phyloP scores from a whole-genome alignment of 2,329 filamentous ascomycete genomes.

The Plectosphaerella cucumerina region DNA sequence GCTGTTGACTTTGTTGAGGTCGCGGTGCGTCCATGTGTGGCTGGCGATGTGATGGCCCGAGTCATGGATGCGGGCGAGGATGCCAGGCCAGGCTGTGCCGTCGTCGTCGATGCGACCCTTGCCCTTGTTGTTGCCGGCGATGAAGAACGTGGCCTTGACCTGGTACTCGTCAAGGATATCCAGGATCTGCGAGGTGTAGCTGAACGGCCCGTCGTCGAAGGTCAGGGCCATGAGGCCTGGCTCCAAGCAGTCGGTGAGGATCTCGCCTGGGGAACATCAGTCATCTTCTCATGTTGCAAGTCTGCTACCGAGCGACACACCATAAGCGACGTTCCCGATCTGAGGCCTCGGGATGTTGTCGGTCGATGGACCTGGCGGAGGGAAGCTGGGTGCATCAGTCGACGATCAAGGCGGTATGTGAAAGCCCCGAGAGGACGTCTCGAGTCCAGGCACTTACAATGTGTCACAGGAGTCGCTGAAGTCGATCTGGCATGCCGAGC shows the following conservation, averaged over 20 bases:
- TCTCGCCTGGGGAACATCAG: constrained; percentile 16
- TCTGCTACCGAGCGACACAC: constrained; percentile 13
- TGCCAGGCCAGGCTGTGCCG: constrained; percentile 24
- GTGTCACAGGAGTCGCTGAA: constrained; percentile 36
- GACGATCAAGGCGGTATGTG: neutral
- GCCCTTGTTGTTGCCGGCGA: constrained; percentile 35
- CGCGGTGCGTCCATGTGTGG: constrained; percentile 33
- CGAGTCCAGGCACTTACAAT: constrained; percentile 27
- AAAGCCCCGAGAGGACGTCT: neutral
- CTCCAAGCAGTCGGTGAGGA: constrained; percentile 29
- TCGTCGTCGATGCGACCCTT: constrained; percentile 36
- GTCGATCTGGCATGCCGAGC: constrained; percentile 32
- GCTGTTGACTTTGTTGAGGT: constrained; percentile 20
- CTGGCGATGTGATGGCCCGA: constrained; percentile 42
- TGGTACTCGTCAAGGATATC: constrained; percentile 26
- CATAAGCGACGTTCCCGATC: constrained; percentile 31
- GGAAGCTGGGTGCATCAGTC: constrained; percentile 16
- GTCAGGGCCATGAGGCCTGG: constrained; percentile 38
- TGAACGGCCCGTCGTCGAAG: constrained; percentile 42
- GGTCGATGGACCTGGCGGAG: constrained; percentile 25
- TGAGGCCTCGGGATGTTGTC: constrained; percentile 23
- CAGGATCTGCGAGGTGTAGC: constrained; percentile 37
- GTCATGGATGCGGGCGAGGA: constrained; percentile 34
- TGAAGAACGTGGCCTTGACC: constrained; percentile 36
- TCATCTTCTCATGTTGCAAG: neutral